Evolutionary conservation across 2,329 filamentous ascomycete species (phyloP), one percentile per base, ranked within the genome.

Genomic region (Penicillium sp.): DNA sequence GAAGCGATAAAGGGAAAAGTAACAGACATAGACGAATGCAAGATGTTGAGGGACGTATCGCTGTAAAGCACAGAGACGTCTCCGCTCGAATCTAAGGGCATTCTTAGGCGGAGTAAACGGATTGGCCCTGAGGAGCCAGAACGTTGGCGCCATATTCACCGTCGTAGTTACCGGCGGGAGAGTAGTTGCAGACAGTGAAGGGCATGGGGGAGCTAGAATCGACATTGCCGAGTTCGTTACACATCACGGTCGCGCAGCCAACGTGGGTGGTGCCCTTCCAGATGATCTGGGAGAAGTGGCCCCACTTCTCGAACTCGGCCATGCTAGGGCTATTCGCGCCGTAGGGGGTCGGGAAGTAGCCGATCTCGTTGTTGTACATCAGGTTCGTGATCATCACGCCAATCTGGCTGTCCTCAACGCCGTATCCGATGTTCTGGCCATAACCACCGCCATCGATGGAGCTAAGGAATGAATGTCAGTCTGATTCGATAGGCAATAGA

Each of bases 161-260:
- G 12, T 59, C 72, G 46, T 77, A 74, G 71, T 86, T 82, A 88
- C 88, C 89, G 55, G 82, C 74, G 54, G 83, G 79, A 58, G 74
- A 75, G 76, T 95, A 95, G 80, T 95, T 92, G 84, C 89, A 95
- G 63, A 95, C 89, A 27, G 87, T 91, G 77, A 82, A 89, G 73
- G 81, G 83, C n/a, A 83, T 72, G 32, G 77, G 47, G 25, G 72
- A 60, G 43, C 66, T 62, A 49, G 64, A 62, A 44, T 71, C 72
- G 41, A 70, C 68, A 54, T 75, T 74, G 44, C 61, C 66, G 38
- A 80, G 67, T 46, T 50, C 61, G 27, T 56, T 23, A 78, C 75
- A 82, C 69, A 57, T 53, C 18, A 68, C 63, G 25, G 70, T 80
- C 44, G 75, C 76, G 66, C 87, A 91, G 57, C 84, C 87, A 46